phyloP scores from a whole-genome alignment of 768 basidiomycete species.

The Kwoniella sp. region DNA sequence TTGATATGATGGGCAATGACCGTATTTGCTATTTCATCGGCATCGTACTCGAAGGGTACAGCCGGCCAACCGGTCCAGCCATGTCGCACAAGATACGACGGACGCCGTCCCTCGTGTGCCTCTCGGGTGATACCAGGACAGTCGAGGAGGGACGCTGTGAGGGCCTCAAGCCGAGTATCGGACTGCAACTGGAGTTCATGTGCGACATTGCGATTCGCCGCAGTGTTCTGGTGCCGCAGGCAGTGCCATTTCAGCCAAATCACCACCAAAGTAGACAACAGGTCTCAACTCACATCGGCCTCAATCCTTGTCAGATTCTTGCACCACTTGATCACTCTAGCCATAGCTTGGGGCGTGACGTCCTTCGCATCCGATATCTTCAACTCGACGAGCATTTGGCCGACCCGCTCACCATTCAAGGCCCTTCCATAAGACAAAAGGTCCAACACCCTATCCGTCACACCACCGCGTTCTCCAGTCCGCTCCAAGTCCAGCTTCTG shows the following conservation, averaged over 20 bases:
- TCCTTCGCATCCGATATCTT: conserved; percentile 62
- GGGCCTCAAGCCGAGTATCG: conserved; percentile 4
- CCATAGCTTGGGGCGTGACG: conserved; percentile 67
- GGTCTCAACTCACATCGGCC: conserved; percentile 61
- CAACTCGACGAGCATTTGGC: conserved; percentile 33
- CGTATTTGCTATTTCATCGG: conserved; percentile 2
- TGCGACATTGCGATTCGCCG: conserved; percentile 35
- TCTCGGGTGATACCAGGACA: conserved; percentile 32
- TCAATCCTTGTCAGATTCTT: conserved; percentile 68
- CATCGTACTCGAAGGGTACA: conserved; percentile 29
- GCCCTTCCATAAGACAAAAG: conserved; percentile 62
- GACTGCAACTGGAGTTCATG: conserved; percentile 24
- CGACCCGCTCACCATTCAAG: conserved; percentile 24
- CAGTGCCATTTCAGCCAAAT: not conserved
- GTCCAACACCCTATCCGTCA: conserved; percentile 72
- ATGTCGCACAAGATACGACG: conserved; percentile 14
- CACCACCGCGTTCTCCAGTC: conserved; percentile 60
- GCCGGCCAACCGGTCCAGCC: conserved; percentile 28
- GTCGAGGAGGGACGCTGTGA: conserved; percentile 33
- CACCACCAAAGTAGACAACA: not conserved
- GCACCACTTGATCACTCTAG: conserved; percentile 68
- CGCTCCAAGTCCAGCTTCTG: conserved; percentile 84
- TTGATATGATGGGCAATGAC: not conserved
- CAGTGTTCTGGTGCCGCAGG: conserved; percentile 32
- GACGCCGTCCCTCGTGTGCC: conserved; percentile 13